Base-by-base conservation (phyloP, 2,329 filamentous ascomycete species). In the Xylariales sp. region DNA sequence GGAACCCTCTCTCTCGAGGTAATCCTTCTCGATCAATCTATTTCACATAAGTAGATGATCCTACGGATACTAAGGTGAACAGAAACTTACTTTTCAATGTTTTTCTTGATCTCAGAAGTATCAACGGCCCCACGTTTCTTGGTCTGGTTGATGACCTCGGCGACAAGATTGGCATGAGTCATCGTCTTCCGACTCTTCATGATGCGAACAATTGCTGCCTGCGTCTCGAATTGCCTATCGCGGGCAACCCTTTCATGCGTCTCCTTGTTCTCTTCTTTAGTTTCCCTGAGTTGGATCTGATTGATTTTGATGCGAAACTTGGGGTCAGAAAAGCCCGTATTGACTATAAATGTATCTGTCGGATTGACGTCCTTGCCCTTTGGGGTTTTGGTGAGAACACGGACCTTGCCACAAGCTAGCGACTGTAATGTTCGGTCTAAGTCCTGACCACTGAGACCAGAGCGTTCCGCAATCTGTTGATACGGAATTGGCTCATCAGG, bases 221-320 rank as follows among this genome's bases (percentile, higher is more conserved):
- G 96, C 0, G 94, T 97, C 82, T 99, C 97, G 75, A 97, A 97
- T 76, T 97, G 93, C 58, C 96, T 85, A 77, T 99, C 96, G 60
- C 92, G 91, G 0, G 90, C 91, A 4, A 99, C 93, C 50, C 93
- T 89, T 80, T 97, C 91, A 80, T 98, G 94, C 1, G 94, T 98
- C 74, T 92, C 93, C 80, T 94, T 92, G 81, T 97, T 97, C 81
- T 99, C 96, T 76, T 95, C 92, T 75, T 92, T 92, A 0, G 96
- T 98, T 82, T 99, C 96, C 81, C 96, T 97, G 58, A 97, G 87
- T 81, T 99, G 96, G 74, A 99, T 96, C 81, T 97, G 95, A 82
- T 98, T 99, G 84, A 99, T 97, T 84, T 99, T 99, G 82, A 99
- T 90, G 64, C 94, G 90, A 80, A 93, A 92, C 80, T 96, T 97